phyloP scores from a whole-genome alignment of 2,329 filamentous ascomycete genomes.

The Fusarium sublunatum region DNA sequence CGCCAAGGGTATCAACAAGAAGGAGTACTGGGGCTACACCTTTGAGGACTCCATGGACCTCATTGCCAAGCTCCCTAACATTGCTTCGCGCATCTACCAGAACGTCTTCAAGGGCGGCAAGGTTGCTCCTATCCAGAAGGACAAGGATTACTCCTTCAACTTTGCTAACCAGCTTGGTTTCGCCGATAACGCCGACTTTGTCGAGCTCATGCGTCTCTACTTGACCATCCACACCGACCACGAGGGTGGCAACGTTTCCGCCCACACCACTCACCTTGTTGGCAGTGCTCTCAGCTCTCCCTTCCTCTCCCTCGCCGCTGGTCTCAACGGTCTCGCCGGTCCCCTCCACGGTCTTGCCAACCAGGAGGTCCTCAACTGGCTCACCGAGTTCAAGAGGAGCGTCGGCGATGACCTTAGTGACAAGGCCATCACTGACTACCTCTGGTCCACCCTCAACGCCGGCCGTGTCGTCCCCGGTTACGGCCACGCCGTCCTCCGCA shows the following conservation, averaged over 20 bases:
- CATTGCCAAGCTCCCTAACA: constrained; percentile 99
- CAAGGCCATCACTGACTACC: constrained; percentile 96
- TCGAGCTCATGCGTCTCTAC: constrained; percentile 99
- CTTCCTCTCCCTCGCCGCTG: constrained; percentile 94
- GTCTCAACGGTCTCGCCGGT: constrained; percentile 97
- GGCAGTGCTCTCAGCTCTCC: constrained; percentile 96
- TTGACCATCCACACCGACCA: constrained; percentile 99
- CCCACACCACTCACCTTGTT: constrained; percentile 98
- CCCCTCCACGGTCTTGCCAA: constrained; percentile 99
- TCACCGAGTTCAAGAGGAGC: constrained; percentile 97
- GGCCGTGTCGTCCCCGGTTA: constrained; percentile 98
- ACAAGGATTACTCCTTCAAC: constrained; percentile 99
- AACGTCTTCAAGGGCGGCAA: constrained; percentile 99
- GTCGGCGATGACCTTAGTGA: constrained; percentile 96
- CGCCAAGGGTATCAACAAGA: constrained; percentile 99
- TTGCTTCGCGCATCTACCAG: constrained; percentile 98
- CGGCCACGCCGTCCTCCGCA: constrained; percentile 98
- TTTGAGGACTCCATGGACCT: constrained; percentile 99
- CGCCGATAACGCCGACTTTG: constrained; percentile 92
- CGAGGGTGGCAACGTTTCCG: constrained; percentile 98
- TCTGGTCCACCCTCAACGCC: constrained; percentile 95
- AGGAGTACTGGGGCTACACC: constrained; percentile 99
- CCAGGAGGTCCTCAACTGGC: constrained; percentile 99
- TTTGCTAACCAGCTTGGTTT: constrained; percentile 99
- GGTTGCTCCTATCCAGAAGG: constrained; percentile 94